Evolutionary conservation across 179 eudicot genomes (phyloP).

Genomic region (Gypsophila paniculata): DNA sequence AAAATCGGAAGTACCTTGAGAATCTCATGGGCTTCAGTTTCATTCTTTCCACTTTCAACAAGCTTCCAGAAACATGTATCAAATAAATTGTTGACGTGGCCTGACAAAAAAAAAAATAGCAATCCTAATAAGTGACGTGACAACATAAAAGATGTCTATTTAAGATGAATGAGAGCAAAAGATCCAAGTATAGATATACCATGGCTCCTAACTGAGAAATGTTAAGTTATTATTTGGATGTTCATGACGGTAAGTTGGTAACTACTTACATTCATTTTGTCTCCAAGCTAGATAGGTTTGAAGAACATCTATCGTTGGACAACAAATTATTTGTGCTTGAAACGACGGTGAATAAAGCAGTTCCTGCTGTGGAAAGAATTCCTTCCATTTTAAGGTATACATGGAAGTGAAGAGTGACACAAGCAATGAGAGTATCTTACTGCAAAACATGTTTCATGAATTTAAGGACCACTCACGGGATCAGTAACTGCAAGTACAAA

Average conservation of each 20-base stretch:
- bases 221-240: not conserved
- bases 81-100: constrained; percentile 59
- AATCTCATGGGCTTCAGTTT: constrained; percentile 53
- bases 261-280: constrained; percentile 69
- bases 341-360: constrained; percentile 63
- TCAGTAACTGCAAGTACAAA: not conserved
- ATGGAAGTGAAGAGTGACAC: constrained; percentile 55
- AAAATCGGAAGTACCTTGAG: constrained; percentile 45
- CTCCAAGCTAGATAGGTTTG: constrained; percentile 83
- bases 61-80: constrained; percentile 77
- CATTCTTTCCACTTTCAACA: constrained; percentile 52
- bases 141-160: not conserved
- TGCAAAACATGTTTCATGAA: constrained; percentile 36
- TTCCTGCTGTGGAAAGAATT: constrained; percentile 52
- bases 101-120: constrained; percentile 33
- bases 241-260: not conserved
- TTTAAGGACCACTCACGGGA: constrained; percentile 1
- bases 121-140: not conserved
- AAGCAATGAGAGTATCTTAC: constrained; percentile 75
- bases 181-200: not conserved
- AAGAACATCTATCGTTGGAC: constrained; percentile 79
- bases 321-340: constrained; percentile 49
- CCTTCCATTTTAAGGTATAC: constrained; percentile 37
- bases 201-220: not conserved
- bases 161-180: too few relatives aligned